Base-by-base conservation (phyloP, 2,329 filamentous ascomycete genomes). In the Fusarium coicis region DNA sequence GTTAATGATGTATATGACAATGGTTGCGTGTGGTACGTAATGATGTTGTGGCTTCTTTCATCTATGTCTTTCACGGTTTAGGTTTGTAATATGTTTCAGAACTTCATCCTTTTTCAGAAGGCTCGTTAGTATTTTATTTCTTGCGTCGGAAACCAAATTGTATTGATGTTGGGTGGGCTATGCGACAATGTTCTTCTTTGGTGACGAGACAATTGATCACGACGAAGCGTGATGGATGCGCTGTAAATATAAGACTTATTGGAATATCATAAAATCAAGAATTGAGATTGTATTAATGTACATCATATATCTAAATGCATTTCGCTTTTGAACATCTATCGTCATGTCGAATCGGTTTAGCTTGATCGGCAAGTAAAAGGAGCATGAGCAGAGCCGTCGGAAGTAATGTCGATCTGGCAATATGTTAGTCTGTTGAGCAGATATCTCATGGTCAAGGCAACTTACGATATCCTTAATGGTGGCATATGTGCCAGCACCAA, bases 401-500 rank as follows among this genome's bases (percentile, higher is more conserved):
- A 72, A 14, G 72, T 74, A 30, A 72, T 55, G 32, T 57, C 52
- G 23, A 74, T 74, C 71, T 74, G 3, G 10, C 7, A 18, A 5
- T n/a, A 14, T 6, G 14, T 74, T 56, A 74, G 66, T 16, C 21
- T 16, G 15, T 10, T 4, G 2, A 7, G 2, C 4, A 10, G 15
- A 8, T 2, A 14, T 4, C 2, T 1, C 1, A 23, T 18, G 28
- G 15, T 4, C 15, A 5, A 2, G 2, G 2, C 3, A 14, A 68
- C 71, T 74, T 49, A 74, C 71, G 21, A 74, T 74, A 57, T 74
- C 72, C n/a, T 74, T 72, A 4, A 74, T 74, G 12, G 72, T 74
- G 14, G 72, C 72, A 47, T 74, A 74, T 11, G 72, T 74, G 19
- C 72, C 72, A 12, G 72, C 72, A n/a, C 60, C 72, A 39, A 74